Conservation (phyloP, 2,329 filamentous ascomycete species). For the Penicillium sp. region DNA sequence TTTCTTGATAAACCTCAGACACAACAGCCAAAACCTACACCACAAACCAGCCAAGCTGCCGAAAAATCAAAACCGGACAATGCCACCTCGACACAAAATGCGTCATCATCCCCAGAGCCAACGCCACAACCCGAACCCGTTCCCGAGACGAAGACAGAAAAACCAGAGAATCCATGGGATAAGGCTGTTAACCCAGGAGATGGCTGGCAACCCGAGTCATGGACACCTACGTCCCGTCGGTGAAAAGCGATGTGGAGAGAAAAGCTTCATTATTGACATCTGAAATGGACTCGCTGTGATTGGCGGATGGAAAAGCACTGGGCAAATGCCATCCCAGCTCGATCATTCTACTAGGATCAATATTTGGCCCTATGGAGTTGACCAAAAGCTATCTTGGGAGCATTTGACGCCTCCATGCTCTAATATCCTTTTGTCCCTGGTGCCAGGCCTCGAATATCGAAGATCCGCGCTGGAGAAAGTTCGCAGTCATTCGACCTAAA, state of each 20-base stretch:
- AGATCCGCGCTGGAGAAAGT: too few relatives aligned
- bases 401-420: too few relatives aligned
- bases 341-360: background rate
- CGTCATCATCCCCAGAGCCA: background rate
- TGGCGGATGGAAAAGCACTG: background rate
- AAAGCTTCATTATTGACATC: background rate
- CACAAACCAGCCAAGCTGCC: conserved; percentile 44
- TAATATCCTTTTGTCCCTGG: too few relatives aligned
- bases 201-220: conserved; percentile 65
- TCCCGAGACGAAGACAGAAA: conserved; percentile 11
- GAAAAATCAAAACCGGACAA: conserved; percentile 35
- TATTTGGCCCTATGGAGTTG: background rate
- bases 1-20: conserved; percentile 57
- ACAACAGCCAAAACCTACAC: conserved; percentile 50
- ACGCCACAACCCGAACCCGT: conserved; percentile 5
- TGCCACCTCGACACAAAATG: conserved; percentile 19
- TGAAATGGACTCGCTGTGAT: background rate
- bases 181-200: conserved; percentile 57
- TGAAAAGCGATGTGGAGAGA: conserved; percentile 28
- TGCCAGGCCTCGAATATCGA: too few relatives aligned
- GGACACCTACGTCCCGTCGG: conserved; percentile 53
- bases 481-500: too few relatives aligned
- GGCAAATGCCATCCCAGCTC: background rate
- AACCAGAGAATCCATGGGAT: conserved; percentile 57
- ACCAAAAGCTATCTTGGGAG: too few relatives aligned